Conservation (phyloP, 805 yeast species). For the Teunomyces pallodes region DNA sequence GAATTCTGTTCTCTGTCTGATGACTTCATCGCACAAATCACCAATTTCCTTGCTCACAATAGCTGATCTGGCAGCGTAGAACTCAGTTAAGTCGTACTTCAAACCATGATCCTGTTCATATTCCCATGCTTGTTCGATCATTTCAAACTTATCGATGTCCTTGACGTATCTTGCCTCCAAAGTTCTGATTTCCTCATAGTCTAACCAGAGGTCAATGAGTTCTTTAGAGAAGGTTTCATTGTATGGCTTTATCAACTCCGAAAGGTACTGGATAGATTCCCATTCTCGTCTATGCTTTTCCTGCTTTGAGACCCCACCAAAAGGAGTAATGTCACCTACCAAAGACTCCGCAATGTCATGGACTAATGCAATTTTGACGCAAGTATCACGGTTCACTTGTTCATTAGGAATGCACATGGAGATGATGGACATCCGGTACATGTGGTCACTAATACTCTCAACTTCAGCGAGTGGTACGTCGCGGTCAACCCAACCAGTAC, state of each 20-base stretch:
- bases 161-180: conserved; percentile 87
- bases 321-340: conserved; percentile 91
- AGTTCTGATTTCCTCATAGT: conserved; percentile 81
- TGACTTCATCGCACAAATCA: conserved; percentile 56
- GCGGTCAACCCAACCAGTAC: conserved; percentile 94
- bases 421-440: conserved; percentile 89
- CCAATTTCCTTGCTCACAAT: conserved; percentile 73
- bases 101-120: conserved; percentile 70
- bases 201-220: conserved; percentile 73
- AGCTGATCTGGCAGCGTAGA: conserved; percentile 56
- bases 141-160: conserved; percentile 90
- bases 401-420: conserved; percentile 62
- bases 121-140: conserved; percentile 78
- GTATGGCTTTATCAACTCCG: conserved; percentile 61
- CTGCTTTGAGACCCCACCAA: conserved; percentile 61
- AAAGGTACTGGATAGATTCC: conserved; percentile 65
- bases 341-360: conserved; percentile 94
- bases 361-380: conserved; percentile 81
- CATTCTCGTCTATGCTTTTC: conserved; percentile 86
- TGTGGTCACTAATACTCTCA: conserved; percentile 87
- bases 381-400: conserved; percentile 59
- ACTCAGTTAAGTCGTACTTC: conserved; percentile 61
- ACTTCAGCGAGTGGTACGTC: conserved; percentile 46
- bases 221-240: conserved; percentile 61
- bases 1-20: conserved; percentile 16